Evolutionary conservation across 1,139 yeast species (phyloP).

Genomic region (Pichia sp.): DNA sequence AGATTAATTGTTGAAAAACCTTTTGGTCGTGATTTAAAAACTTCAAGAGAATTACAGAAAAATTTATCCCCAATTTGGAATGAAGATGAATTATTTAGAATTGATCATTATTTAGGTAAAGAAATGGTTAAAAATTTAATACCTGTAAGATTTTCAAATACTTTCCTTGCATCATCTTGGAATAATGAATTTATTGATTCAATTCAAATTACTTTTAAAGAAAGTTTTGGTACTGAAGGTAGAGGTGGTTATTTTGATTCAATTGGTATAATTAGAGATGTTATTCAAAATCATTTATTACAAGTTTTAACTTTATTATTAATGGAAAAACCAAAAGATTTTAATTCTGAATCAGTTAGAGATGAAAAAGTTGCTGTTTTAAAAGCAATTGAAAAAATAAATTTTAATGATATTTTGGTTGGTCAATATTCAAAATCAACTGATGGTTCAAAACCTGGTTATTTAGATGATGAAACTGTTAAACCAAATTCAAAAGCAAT

Average conservation of each 20-base stretch:
- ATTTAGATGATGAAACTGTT: slow-evolving; percentile 92
- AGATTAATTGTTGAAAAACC: slow-evolving; percentile 95
- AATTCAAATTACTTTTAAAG: slow-evolving; percentile 89
- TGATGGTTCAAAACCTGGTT: slow-evolving; percentile 87
- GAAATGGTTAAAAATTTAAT: slow-evolving; percentile 94
- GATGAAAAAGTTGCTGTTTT: slow-evolving; percentile 94
- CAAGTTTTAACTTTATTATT: slow-evolving; percentile 89
- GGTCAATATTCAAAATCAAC: slow-evolving; percentile 85
- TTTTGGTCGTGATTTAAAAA: slow-evolving; percentile 84
- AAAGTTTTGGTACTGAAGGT: slow-evolving; percentile 96
- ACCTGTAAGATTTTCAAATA: slow-evolving; percentile 85
- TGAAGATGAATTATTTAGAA: slow-evolving; percentile 90
- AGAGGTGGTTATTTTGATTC: slow-evolving; percentile 96
- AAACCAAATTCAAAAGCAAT: slow-evolving; percentile 74
- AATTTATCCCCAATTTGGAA: slow-evolving; percentile 78
- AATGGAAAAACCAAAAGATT: slow-evolving; percentile 91
- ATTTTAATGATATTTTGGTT: slow-evolving; percentile 58
- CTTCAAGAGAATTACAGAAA: slow-evolving; percentile 70
- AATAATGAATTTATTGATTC: slow-evolving; percentile 69
- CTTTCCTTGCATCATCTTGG: slow-evolving; percentile 81
- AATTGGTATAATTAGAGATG: slow-evolving; percentile 95
- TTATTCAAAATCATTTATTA: slow-evolving; percentile 93
- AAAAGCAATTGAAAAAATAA: slow-evolving; percentile 70
- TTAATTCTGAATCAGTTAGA: slow-evolving; percentile 87
- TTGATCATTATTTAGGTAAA: slow-evolving; percentile 95